A percentile compares a stretch with the other conserved stretches of the same genome.
These are phyloP conservation scores for Arthrobotrys pseudoclavata DNA, from an alignment of 2,329 filamentous ascomycete genomes.

Conservation along the genomic window DNA sequence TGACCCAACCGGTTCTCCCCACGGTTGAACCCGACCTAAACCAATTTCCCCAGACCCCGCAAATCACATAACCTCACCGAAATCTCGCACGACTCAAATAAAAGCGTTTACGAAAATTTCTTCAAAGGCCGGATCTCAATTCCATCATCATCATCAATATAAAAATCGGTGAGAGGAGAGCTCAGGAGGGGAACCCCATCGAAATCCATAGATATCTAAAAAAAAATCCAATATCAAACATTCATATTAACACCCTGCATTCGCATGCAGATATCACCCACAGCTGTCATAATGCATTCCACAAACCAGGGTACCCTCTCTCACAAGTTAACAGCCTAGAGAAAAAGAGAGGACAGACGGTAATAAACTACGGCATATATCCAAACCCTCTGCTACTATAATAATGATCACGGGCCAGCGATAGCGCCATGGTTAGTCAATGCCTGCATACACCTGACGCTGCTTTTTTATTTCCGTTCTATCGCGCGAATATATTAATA, in stretches of 20 bases:
- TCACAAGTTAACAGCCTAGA: too few relatives aligned
- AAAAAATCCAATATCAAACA: too few relatives aligned
- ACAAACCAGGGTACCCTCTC: neutral
- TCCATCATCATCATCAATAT: neutral
- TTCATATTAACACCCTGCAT: constrained; percentile 1
- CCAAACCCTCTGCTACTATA: neutral
- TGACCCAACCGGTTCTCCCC: neutral
- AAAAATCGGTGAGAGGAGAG: neutral
- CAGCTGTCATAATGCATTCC: constrained; percentile 3
- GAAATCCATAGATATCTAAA: neutral
- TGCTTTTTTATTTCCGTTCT: neutral
- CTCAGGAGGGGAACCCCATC: neutral
- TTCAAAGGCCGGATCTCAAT: neutral
- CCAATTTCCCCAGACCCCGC: neutral
- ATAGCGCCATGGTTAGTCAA: neutral
- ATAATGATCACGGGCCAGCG: neutral
- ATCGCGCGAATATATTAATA: constrained; percentile 5
- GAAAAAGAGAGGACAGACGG: neutral
- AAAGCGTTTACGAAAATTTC: neutral
- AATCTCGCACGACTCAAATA: neutral
- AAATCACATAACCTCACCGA: neutral
- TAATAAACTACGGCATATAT: neutral
- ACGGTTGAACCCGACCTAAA: neutral
- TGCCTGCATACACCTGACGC: neutral
- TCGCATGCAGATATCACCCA: neutral